These are phyloP conservation scores for Phoma sp. DNA, from an alignment of 2,329 filamentous ascomycete species.

Conservation along the genomic window DNA sequence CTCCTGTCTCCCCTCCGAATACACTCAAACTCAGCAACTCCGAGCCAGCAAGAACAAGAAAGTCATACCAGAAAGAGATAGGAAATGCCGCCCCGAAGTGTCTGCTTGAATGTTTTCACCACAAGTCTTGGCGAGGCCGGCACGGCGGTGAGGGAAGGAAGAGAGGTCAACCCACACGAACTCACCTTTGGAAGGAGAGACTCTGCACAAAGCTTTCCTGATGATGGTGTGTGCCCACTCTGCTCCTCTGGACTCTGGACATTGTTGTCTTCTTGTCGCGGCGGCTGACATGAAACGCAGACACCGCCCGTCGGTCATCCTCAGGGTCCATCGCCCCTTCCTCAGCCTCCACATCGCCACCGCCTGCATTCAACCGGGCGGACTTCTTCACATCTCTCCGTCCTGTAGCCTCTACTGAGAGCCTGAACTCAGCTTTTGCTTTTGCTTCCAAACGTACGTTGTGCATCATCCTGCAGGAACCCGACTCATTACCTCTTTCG, in stretches of 20 bases:
- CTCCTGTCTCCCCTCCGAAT: constrained; percentile 25
- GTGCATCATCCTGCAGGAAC: constrained; percentile 36
- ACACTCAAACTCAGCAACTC: constrained; percentile 12
- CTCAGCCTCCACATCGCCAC: constrained; percentile 24
- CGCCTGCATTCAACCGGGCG: constrained; percentile 31
- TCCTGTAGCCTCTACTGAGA: constrained; percentile 34
- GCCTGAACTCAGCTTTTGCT: constrained; percentile 28
- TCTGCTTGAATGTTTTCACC: constrained; percentile 47
- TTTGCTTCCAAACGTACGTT: constrained; percentile 36
- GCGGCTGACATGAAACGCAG: constrained; percentile 19
- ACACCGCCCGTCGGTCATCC: constrained; percentile 30
- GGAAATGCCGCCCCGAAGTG: constrained; percentile 46
- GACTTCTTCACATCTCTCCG: constrained; percentile 33
- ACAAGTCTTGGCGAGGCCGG: constrained; percentile 38
- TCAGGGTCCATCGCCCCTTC: constrained; percentile 29
- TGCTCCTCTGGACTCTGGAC: neutral
- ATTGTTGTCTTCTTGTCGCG: neutral
- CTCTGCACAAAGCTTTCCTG: constrained; percentile 33
- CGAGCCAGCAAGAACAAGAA: constrained; percentile 21
- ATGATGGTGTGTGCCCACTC: constrained; percentile 28
- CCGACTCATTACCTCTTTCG: constrained; percentile 27
- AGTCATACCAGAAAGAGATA: constrained; percentile 18
- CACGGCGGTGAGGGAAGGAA: constrained; percentile 36
- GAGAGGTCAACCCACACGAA: constrained; percentile 20
- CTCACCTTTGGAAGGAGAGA: constrained; percentile 34